Percentiles rank a stretch among this genome's conserved stretches.
Evolutionary conservation across 1,284 basidiomycete genomes (phyloP).

Genomic region (Apiotrichum domesticum): DNA sequence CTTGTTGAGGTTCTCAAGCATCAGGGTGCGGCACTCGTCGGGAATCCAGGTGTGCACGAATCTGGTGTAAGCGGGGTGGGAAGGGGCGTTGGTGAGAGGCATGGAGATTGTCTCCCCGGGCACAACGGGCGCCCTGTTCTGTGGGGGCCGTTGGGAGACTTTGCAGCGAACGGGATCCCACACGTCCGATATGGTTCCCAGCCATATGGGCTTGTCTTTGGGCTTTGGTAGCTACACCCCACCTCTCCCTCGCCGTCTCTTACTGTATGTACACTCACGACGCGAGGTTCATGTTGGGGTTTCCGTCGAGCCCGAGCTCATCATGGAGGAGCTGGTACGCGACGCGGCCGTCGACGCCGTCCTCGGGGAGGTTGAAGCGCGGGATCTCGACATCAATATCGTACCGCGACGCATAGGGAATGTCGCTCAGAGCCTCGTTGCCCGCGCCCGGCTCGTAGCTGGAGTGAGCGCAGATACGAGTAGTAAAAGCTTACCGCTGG

Average conservation of each 20-base stretch:
- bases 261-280: constrained; percentile 22
- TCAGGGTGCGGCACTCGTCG: constrained; percentile 61
- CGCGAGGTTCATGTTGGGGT: constrained; percentile 73
- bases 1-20: constrained; percentile 78
- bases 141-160: too few relatives aligned
- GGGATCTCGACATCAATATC: constrained; percentile 40
- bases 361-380: constrained; percentile 46
- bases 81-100: too few relatives aligned
- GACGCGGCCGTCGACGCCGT: constrained; percentile 44
- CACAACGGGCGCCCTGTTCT: too few relatives aligned
- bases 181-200: too few relatives aligned
- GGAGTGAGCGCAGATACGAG: too few relatives aligned
- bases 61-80: constrained; percentile 40
- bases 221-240: too few relatives aligned
- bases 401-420: constrained; percentile 39
- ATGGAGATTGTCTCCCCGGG: too few relatives aligned
- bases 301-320: constrained; percentile 74
- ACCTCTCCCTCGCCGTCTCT: too few relatives aligned
- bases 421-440: constrained; percentile 31
- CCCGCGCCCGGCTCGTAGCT: neutral
- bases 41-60: constrained; percentile 67
- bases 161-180: too few relatives aligned
- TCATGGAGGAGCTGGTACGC: constrained; percentile 80
- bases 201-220: too few relatives aligned
- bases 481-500: neutral